Conservation (phyloP, 768 basidiomycete genomes). For the Daedaleopsis nitida region DNA sequence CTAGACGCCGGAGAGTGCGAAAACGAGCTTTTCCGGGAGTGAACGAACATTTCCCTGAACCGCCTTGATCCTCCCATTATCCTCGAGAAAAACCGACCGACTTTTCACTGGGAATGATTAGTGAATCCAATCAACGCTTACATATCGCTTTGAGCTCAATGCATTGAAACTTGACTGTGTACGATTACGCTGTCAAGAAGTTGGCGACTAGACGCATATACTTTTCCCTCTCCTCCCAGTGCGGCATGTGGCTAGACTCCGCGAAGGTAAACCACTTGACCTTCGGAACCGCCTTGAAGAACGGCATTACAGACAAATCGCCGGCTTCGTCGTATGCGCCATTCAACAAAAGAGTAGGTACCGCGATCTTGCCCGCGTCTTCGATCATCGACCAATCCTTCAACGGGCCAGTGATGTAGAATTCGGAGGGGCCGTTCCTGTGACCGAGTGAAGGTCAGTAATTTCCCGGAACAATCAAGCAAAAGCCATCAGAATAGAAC, state of each 20-base stretch:
- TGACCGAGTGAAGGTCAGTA: neutral
- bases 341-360: conserved; percentile 38
- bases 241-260: conserved; percentile 46
- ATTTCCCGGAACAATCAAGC: neutral
- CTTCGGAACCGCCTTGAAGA: conserved; percentile 40
- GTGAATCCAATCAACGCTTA: too few species aligned
- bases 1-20: too few species aligned
- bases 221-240: conserved; percentile 43
- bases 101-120: too few species aligned
- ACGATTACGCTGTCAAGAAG: conserved; percentile 31
- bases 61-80: too few species aligned
- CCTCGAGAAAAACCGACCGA: too few species aligned
- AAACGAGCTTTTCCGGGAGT: too few species aligned
- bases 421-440: conserved; percentile 38
- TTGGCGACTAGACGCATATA: conserved; percentile 40
- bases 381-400: conserved; percentile 51
- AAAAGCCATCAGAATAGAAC: conserved; percentile 5
- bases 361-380: conserved; percentile 42
- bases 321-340: conserved; percentile 44
- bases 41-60: too few species aligned
- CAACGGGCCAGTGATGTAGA: conserved; percentile 41
- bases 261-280: conserved; percentile 49
- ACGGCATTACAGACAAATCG: conserved; percentile 39
- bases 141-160: neutral
- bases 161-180: neutral